Percentiles rank a stretch among this genome's conserved stretches.
Conservation (phyloP, 2,329 filamentous ascomycete species). For the Botrytis deweyae region DNA sequence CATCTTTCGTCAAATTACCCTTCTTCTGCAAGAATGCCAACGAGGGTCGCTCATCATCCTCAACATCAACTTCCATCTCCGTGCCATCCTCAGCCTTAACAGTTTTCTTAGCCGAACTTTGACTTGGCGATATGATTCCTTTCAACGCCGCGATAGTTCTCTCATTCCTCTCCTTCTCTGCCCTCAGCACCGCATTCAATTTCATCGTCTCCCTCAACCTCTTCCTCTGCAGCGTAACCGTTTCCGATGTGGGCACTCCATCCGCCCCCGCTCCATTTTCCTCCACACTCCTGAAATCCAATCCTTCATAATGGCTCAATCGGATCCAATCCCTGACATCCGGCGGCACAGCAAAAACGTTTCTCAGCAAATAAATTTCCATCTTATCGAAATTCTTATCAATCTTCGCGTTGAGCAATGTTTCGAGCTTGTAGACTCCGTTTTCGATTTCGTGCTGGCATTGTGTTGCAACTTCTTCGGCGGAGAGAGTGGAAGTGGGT, state of each 20-base stretch:
- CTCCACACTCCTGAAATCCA: slow-evolving; percentile 35
- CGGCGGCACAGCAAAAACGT: slow-evolving; percentile 72
- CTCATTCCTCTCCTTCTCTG: slow-evolving; percentile 71
- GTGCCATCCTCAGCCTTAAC: slow-evolving; percentile 27
- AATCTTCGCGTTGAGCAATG: slow-evolving; percentile 74
- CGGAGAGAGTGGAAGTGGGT: slow-evolving; percentile 44
- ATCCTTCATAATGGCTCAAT: slow-evolving; percentile 74
- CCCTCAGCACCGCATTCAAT: slow-evolving; percentile 66
- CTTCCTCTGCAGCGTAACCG: slow-evolving; percentile 68
- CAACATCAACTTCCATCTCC: not conserved
- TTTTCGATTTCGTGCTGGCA: slow-evolving; percentile 76
- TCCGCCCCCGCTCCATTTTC: slow-evolving; percentile 50
- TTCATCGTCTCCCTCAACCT: slow-evolving; percentile 77
- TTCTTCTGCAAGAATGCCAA: slow-evolving; percentile 60
- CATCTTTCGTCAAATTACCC: slow-evolving; percentile 51
- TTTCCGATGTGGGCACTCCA: slow-evolving; percentile 47
- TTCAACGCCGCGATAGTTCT: slow-evolving; percentile 65
- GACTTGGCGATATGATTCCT: slow-evolving; percentile 48
- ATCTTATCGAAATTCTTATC: slow-evolving; percentile 85
- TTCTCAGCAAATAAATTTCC: slow-evolving; percentile 86
- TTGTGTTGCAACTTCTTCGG: slow-evolving; percentile 47
- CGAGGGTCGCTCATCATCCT: slow-evolving; percentile 12
- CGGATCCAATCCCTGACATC: slow-evolving; percentile 76
- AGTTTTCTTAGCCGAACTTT: not conserved
- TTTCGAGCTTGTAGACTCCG: slow-evolving; percentile 82